These are phyloP conservation scores for Boehmeria nivea DNA, from an alignment of 306 rosid species.

Conservation along the genomic window DNA sequence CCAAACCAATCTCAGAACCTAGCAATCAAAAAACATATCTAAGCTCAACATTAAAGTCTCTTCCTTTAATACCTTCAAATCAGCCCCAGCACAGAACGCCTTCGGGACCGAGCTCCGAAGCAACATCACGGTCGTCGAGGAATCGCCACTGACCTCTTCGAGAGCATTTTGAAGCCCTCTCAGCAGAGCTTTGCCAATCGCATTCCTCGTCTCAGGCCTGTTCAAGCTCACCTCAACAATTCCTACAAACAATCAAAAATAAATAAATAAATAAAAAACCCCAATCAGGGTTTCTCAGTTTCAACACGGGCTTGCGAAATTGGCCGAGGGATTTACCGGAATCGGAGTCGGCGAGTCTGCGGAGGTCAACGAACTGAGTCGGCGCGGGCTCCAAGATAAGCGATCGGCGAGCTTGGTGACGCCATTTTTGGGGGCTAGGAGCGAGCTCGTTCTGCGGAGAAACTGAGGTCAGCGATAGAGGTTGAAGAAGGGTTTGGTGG, in stretches of 20 bases:
- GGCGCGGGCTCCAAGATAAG: slow-evolving; percentile 51
- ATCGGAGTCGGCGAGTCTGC: slow-evolving; percentile 48
- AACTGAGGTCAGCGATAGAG: too few species aligned
- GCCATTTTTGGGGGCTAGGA: slow-evolving; percentile 23
- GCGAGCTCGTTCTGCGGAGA: too few species aligned
- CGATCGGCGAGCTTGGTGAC: slow-evolving; percentile 35
- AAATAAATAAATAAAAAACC: too few species aligned
- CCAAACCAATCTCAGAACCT: too few species aligned
- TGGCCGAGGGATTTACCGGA: slow-evolving; percentile 39
- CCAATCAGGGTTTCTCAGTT: neutral
- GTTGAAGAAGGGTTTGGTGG: neutral
- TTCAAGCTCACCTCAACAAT: slow-evolving; percentile 67
- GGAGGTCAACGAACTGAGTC: slow-evolving; percentile 53
- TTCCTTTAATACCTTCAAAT: slow-evolving; percentile 38
- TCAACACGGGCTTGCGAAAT: neutral
- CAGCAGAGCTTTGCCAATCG: slow-evolving; percentile 74
- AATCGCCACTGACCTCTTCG: slow-evolving; percentile 47
- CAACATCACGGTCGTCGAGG: slow-evolving; percentile 56
- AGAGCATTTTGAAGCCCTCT: slow-evolving; percentile 45
- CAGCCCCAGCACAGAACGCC: slow-evolving; percentile 70
- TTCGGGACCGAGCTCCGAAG: slow-evolving; percentile 66
- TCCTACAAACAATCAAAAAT: slow-evolving; percentile 33
- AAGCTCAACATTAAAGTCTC: too few species aligned
- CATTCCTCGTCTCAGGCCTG: slow-evolving; percentile 66
- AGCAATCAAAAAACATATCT: too few species aligned